These are phyloP conservation scores for Astragalus glycyphyllos DNA, from an alignment of 306 rosid species.

Conservation along the genomic window DNA sequence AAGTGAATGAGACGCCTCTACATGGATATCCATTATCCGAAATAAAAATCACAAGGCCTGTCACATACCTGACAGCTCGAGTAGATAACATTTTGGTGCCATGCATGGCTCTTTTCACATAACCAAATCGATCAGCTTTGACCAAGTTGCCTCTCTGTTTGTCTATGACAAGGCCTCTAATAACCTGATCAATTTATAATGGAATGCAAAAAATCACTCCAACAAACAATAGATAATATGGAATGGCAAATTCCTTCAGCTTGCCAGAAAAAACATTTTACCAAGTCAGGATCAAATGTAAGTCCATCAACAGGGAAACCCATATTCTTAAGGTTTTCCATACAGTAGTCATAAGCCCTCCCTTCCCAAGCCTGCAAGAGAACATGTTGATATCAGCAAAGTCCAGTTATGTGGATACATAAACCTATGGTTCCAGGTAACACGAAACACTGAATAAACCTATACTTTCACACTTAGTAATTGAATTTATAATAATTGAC, in stretches of 20 bases:
- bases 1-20: constrained; percentile 8
- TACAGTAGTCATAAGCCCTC: constrained; percentile 92
- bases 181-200: constrained; percentile 66
- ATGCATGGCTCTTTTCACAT: constrained; percentile 94
- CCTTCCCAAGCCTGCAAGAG: constrained; percentile 97
- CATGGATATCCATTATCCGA: constrained; percentile 27
- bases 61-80: constrained; percentile 78
- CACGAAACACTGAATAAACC: constrained; percentile 30
- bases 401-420: constrained; percentile 27
- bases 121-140: constrained; percentile 97
- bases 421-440: constrained; percentile 36
- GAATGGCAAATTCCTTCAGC: constrained; percentile 40
- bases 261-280: constrained; percentile 48
- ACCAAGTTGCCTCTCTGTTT: constrained; percentile 95
- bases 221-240: constrained; percentile 32
- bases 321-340: constrained; percentile 87
- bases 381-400: constrained; percentile 34
- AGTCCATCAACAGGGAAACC: constrained; percentile 96
- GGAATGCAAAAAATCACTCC: constrained; percentile 32
- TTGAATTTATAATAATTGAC: constrained; percentile 31
- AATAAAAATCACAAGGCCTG: constrained; percentile 40
- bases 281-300: constrained; percentile 93
- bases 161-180: constrained; percentile 98
- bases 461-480: constrained; percentile 12
- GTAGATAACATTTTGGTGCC: constrained; percentile 93